phyloP scores from a whole-genome alignment of 495 filamentous ascomycete genomes.

The Ramalina peruviana region DNA sequence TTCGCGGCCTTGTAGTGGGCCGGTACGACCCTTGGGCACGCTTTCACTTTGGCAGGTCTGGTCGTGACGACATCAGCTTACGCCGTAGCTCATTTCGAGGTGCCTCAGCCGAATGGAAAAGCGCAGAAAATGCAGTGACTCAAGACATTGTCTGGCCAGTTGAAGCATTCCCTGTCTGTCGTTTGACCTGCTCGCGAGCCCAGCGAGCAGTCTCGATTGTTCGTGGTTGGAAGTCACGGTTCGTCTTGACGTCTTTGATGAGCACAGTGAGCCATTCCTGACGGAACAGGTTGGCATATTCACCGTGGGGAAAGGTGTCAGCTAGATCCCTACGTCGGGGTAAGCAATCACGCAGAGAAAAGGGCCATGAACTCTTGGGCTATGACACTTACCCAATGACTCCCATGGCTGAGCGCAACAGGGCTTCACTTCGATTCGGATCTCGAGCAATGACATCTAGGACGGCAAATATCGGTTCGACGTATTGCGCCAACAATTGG shows the following conservation, averaged over 20 bases:
- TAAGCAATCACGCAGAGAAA: constrained; percentile 18
- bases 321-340: constrained; percentile 61
- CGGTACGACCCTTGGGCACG: not conserved
- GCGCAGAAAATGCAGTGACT: not conserved
- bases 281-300: constrained; percentile 70
- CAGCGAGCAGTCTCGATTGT: constrained; percentile 92
- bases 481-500: constrained; percentile 54
- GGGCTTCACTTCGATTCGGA: constrained; percentile 71
- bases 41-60: not conserved
- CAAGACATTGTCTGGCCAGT: constrained; percentile 13
- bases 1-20: constrained; percentile 2
- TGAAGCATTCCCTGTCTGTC: constrained; percentile 45
- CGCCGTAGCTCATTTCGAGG: not conserved
- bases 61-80: not conserved
- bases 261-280: constrained; percentile 78
- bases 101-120: not conserved
- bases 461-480: constrained; percentile 79
- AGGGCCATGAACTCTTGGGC: not conserved
- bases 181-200: constrained; percentile 94
- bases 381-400: constrained; percentile 66
- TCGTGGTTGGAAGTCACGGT: constrained; percentile 65
- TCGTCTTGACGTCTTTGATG: constrained; percentile 75
- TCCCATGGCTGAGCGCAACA: constrained; percentile 88
- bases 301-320: constrained; percentile 82
- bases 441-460: constrained; percentile 72